Conservation (phyloP, 345 rosid genomes). For the Leavenworthia alabamica region DNA sequence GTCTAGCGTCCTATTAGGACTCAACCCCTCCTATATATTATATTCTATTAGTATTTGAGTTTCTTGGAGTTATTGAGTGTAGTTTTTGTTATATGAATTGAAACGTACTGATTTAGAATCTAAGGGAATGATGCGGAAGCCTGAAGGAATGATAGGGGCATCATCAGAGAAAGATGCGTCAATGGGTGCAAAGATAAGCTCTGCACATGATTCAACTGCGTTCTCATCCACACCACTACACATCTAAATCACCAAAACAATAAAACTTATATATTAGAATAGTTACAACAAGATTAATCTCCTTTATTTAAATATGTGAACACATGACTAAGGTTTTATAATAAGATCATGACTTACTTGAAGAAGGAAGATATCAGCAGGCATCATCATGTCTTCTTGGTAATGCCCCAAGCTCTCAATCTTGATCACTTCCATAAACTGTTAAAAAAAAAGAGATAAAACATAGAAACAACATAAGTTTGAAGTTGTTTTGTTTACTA, state of each 20-base stretch:
- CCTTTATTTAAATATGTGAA: background rate
- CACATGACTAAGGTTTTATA: background rate
- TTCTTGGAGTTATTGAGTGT: background rate
- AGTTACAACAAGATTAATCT: background rate
- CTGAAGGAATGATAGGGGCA: conserved; percentile 91
- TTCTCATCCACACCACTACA: conserved; percentile 95
- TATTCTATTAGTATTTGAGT: background rate
- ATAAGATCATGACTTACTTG: conserved; percentile 55
- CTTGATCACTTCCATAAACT: conserved; percentile 95
- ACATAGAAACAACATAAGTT: background rate
- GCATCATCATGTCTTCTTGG: conserved; percentile 79
- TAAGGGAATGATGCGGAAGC: conserved; percentile 91
- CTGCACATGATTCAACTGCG: conserved; percentile 71
- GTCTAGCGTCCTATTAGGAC: conserved; percentile 92
- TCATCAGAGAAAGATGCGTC: conserved; percentile 96
- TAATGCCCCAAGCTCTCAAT: conserved; percentile 79
- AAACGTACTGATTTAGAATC: conserved; percentile 61
- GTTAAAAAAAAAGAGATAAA: background rate
- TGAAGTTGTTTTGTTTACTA: background rate
- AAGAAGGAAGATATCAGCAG: conserved; percentile 83
- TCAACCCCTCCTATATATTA: conserved; percentile 55
- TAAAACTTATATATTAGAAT: background rate
- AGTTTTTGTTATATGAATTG: background rate
- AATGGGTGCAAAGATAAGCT: conserved; percentile 89
- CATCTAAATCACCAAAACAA: conserved; percentile 44